Evolutionary conservation across 768 basidiomycete species (phyloP).

Genomic region (Naganishia friedmannii): DNA sequence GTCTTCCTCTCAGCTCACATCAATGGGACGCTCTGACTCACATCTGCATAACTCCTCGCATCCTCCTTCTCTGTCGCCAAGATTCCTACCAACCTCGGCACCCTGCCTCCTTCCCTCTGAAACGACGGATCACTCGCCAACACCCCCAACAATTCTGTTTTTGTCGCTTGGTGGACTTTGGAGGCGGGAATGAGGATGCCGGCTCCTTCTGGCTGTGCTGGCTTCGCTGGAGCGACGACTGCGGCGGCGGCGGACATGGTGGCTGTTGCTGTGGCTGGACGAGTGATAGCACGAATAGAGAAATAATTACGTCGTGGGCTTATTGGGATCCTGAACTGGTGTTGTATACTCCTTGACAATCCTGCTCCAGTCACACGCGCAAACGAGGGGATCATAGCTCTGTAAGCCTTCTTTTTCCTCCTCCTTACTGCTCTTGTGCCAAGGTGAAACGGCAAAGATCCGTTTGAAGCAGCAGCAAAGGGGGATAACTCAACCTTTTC

Average conservation of each 20-base stretch:
- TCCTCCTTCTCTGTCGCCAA: conserved; percentile 64
- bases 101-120: conserved; percentile 9
- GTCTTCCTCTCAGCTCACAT: no score
- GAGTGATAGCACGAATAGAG: conserved; percentile 7
- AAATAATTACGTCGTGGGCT: background rate
- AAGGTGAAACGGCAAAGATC: background rate
- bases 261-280: background rate
- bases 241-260: conserved; percentile 13
- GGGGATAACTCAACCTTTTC: background rate
- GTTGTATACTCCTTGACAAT: no score
- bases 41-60: conserved; percentile 58
- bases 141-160: conserved; percentile 44
- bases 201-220: conserved; percentile 32
- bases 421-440: background rate
- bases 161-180: conserved; percentile 49
- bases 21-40: conserved; percentile 25
- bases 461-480: background rate
- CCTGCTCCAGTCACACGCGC: background rate
- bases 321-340: no score
- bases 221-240: background rate
- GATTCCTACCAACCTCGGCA: conserved; percentile 83
- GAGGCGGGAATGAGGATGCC: conserved; percentile 47
- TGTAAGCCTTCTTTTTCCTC: background rate
- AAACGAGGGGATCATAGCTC: conserved; percentile 4
- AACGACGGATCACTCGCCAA: conserved; percentile 33